Evolutionary conservation across 2,329 filamentous ascomycete species (phyloP).

Genomic region (Fusarium coicis): DNA sequence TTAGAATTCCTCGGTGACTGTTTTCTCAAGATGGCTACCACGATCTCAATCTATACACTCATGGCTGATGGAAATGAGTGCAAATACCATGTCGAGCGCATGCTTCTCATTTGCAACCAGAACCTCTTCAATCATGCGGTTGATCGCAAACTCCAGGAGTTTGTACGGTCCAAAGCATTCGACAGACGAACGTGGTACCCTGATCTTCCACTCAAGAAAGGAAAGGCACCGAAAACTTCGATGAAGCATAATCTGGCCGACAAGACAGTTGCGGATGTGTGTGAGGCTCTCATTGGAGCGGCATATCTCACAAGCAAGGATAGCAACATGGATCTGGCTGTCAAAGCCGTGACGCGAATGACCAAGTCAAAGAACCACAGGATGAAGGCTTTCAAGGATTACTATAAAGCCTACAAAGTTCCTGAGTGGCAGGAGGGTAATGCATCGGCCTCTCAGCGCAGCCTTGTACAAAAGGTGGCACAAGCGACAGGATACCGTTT

Average conservation of each 20-base stretch:
- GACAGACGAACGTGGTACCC: conserved; percentile 91
- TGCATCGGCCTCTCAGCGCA: conserved; percentile 72
- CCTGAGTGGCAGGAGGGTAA: conserved; percentile 76
- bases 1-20: conserved; percentile 94
- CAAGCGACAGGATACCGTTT: conserved; percentile 71
- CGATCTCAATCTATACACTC: conserved; percentile 83
- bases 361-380: conserved; percentile 76
- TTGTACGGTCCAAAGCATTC: conserved; percentile 85
- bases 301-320: conserved; percentile 67
- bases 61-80: conserved; percentile 84
- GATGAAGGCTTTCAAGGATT: conserved; percentile 77
- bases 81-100: conserved; percentile 88
- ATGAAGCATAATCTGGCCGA: conserved; percentile 77
- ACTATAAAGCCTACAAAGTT: conserved; percentile 73
- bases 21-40: conserved; percentile 95
- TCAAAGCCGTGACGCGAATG: conserved; percentile 73
- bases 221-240: conserved; percentile 66
- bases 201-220: conserved; percentile 76
- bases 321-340: conserved; percentile 65
- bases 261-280: conserved; percentile 94
- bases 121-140: conserved; percentile 85
- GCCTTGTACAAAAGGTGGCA: conserved; percentile 74
- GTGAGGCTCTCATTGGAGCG: conserved; percentile 92
- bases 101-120: conserved; percentile 90
- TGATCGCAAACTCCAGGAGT: conserved; percentile 73